A percentile compares a stretch with the other conserved stretches of the same genome.
Conservation (phyloP, 2,329 filamentous ascomycete species). For the Coleophoma eucalyptorum region DNA sequence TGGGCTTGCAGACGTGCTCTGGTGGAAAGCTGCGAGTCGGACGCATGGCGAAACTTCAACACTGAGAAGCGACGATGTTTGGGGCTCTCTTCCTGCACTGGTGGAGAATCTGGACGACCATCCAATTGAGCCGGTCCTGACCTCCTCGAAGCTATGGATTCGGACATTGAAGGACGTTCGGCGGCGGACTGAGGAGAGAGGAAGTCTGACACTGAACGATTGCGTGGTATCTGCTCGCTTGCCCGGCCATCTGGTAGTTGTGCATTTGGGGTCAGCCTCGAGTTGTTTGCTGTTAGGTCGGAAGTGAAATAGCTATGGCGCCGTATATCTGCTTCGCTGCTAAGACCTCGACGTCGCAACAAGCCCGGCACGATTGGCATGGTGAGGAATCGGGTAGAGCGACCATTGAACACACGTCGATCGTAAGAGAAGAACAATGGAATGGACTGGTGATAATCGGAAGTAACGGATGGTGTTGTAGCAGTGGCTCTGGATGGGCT, state of each 20-base stretch:
- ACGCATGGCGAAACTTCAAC: slow-evolving; percentile 85
- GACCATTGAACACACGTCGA: neutral
- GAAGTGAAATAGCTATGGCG: slow-evolving; percentile 24
- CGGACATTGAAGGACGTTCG: slow-evolving; percentile 6
- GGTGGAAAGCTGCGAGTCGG: slow-evolving; percentile 81
- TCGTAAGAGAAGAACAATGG: neutral
- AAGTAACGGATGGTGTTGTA: neutral
- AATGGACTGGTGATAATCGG: no score
- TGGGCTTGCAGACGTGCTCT: slow-evolving; percentile 66
- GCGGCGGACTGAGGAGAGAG: slow-evolving; percentile 13
- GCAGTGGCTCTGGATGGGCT: no score
- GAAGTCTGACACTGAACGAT: slow-evolving; percentile 23
- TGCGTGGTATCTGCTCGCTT: slow-evolving; percentile 28
- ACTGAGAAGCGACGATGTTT: slow-evolving; percentile 64
- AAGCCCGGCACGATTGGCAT: slow-evolving; percentile 25
- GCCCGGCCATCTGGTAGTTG: slow-evolving; percentile 19
- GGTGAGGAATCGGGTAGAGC: slow-evolving; percentile 1
- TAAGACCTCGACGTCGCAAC: slow-evolving; percentile 22
- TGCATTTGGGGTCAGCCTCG: slow-evolving; percentile 2
- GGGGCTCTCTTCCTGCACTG: slow-evolving; percentile 49
- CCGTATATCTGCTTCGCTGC: slow-evolving; percentile 24
- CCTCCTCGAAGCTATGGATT: slow-evolving; percentile 14
- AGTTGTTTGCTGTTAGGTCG: slow-evolving; percentile 12
- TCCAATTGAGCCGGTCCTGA: slow-evolving; percentile 3
- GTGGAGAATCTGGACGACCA: slow-evolving; percentile 30